These are phyloP conservation scores for Sarocladiaceae sp. DNA, from an alignment of 2,329 filamentous ascomycete species.

Conservation along the genomic window DNA sequence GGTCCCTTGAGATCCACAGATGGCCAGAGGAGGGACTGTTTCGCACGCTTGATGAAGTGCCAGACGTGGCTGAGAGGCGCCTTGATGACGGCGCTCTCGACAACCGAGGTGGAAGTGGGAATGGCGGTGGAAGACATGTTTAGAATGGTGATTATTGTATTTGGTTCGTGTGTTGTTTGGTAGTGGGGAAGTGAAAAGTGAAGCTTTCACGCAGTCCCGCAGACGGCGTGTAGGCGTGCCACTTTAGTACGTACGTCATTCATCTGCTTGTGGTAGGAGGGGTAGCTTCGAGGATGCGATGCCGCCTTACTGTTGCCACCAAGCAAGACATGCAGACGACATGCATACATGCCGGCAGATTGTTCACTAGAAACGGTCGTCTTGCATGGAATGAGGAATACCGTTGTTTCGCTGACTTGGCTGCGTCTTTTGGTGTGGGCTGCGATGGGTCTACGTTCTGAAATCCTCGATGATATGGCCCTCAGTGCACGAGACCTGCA, in stretches of 20 bases:
- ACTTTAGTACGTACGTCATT: not conserved
- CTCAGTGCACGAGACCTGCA: no score
- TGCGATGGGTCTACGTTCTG: no score
- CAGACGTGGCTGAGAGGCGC: constrained; percentile 61
- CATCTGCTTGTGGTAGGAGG: not conserved
- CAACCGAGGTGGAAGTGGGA: constrained; percentile 60
- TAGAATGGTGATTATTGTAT: constrained; percentile 12
- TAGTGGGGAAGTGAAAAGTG: not conserved
- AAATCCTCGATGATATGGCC: no score
- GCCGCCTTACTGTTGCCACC: no score
- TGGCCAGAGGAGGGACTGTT: not conserved
- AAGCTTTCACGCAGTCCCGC: not conserved
- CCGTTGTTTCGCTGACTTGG: no score
- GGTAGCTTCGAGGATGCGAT: no score
- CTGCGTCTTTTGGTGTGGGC: no score
- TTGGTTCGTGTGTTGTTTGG: not conserved
- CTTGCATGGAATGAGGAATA: no score
- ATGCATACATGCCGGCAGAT: no score
- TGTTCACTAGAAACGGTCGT: no score
- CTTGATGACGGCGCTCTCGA: constrained; percentile 62
- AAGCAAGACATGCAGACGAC: no score
- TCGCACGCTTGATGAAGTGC: constrained; percentile 60
- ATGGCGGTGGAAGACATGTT: constrained; percentile 32
- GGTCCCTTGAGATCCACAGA: not conserved
- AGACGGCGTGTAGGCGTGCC: no score